Base-by-base conservation (phyloP, 495 filamentous ascomycete genomes). In the Aspergillus coremiiformis region DNA sequence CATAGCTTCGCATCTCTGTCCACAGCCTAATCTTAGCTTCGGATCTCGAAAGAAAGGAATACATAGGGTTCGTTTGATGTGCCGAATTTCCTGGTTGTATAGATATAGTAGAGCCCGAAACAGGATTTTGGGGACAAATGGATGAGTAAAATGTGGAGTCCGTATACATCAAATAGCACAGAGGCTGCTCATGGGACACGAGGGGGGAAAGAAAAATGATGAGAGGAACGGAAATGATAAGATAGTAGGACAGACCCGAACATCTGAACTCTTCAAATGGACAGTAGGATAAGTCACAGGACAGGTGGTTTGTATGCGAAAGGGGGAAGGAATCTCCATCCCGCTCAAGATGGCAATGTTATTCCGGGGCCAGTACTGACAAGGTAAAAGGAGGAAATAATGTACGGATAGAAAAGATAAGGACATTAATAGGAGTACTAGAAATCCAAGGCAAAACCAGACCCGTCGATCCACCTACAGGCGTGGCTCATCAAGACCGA, bases 401-500 rank as follows among this genome's bases (percentile, higher is more conserved):
- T 56, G 50, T 56, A 56, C 56, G 56, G 49, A 20, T 39, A 56
- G 43, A 45, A 29, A 30, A 33, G 30, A 58, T 14, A 26, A 57
- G 42, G 49, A 56, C 42, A 61, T 52, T 57, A 58, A 49, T 44
- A 58, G 47, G 50, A 58, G 48, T 54, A 57, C 53, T 58, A 60
- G 55, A n/a, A 53, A 57, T 51, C 55, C 48, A 53, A 47, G 49
- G 26, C 27, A 39, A 51, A 57, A 56, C 53, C 47, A 44, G 51
- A 53, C 47, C 52, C 55, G 39, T 49, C 35, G 33, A 53, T 53
- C 44, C 56, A 47, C 58, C 50, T 41, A 41, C 44, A 57, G 51
- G 49, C 58, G 46, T 64, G 56, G 56, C 56, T 64, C 49, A 61
- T 64, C 61, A 65, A 55, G 51, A 59, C 53, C 49, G 51, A 59